A percentile compares a stretch with the other conserved stretches of the same genome.
phyloP scores from a whole-genome alignment of 768 basidiomycete species.

The Solioccasus polychromus region DNA sequence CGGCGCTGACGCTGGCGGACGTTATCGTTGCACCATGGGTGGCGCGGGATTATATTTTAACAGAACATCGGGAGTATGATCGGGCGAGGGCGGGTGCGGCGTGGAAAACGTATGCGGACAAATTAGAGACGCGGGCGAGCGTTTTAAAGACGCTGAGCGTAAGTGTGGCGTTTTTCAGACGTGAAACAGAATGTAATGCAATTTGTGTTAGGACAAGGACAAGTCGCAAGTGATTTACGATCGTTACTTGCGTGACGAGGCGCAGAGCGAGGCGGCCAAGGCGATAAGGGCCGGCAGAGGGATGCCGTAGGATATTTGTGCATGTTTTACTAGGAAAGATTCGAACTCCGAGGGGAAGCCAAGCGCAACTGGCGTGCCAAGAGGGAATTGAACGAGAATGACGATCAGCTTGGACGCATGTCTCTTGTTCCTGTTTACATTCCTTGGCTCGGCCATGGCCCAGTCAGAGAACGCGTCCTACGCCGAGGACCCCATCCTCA shows the following conservation, averaged over 20 bases:
- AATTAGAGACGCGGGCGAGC: conserved; percentile 42
- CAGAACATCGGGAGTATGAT: conserved; percentile 48
- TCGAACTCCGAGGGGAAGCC: neutral
- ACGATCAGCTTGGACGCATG: neutral
- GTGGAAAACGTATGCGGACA: conserved; percentile 46
- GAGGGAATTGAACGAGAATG: neutral
- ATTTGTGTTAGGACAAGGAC: conserved; percentile 39
- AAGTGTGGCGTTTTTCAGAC: too few relatives aligned
- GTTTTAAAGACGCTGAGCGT: conserved; percentile 45
- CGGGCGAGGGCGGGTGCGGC: conserved; percentile 39
- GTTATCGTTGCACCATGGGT: conserved; percentile 57
- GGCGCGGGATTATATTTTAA: conserved; percentile 44
- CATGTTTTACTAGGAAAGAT: neutral
- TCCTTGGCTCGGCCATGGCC: conserved; percentile 21
- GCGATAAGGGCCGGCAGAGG: conserved; percentile 44
- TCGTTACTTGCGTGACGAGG: conserved; percentile 56
- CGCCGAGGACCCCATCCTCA: conserved; percentile 67
- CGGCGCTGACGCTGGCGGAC: conserved; percentile 53
- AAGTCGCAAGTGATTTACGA: conserved; percentile 49
- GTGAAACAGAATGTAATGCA: too few relatives aligned
- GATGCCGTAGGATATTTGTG: conserved; percentile 30
- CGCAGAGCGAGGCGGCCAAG: conserved; percentile 52
- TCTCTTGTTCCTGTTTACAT: conserved; percentile 6
- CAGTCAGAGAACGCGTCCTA: conserved; percentile 13
- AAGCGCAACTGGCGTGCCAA: neutral